Evolutionary conservation across 768 basidiomycete genomes (phyloP).

Genomic region (Phaeolepiota aurea): DNA sequence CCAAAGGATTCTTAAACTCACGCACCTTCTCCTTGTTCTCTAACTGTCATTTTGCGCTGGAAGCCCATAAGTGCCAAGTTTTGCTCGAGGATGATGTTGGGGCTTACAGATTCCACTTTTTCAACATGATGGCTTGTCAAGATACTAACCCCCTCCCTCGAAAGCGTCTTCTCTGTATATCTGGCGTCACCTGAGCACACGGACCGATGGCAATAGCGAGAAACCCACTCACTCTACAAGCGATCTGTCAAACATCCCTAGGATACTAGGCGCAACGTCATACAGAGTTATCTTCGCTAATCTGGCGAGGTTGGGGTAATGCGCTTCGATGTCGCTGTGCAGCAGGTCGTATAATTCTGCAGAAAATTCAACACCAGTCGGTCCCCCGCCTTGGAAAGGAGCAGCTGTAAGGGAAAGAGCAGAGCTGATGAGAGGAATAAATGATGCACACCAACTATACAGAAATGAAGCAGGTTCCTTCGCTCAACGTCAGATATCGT

Average conservation of each 20-base stretch:
- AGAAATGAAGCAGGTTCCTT: constrained; percentile 73
- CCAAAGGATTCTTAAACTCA: neutral
- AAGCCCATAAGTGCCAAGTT: neutral
- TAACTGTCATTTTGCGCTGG: constrained; percentile 61
- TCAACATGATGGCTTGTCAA: constrained; percentile 70
- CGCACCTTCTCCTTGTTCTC: constrained; percentile 63
- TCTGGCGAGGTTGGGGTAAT: constrained; percentile 57
- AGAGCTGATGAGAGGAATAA: neutral
- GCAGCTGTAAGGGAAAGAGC: constrained; percentile 3
- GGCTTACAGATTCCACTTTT: constrained; percentile 56
- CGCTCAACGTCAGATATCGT: constrained; percentile 68
- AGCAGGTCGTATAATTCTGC: constrained; percentile 78
- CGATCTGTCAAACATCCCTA: constrained; percentile 65
- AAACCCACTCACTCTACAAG: constrained; percentile 40
- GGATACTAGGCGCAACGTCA: constrained; percentile 73
- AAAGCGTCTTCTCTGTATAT: constrained; percentile 63
- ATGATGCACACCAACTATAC: constrained; percentile 60
- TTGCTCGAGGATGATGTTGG: too few species aligned
- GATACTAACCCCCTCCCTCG: constrained; percentile 67
- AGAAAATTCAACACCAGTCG: constrained; percentile 76
- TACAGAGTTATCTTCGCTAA: constrained; percentile 70
- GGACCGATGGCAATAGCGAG: neutral
- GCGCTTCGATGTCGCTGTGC: constrained; percentile 49
- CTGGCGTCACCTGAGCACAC: constrained; percentile 19
- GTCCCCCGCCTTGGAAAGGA: constrained; percentile 50